Base-by-base conservation (phyloP, 768 basidiomycete species). In the Rubroboletus pulcherrimus region DNA sequence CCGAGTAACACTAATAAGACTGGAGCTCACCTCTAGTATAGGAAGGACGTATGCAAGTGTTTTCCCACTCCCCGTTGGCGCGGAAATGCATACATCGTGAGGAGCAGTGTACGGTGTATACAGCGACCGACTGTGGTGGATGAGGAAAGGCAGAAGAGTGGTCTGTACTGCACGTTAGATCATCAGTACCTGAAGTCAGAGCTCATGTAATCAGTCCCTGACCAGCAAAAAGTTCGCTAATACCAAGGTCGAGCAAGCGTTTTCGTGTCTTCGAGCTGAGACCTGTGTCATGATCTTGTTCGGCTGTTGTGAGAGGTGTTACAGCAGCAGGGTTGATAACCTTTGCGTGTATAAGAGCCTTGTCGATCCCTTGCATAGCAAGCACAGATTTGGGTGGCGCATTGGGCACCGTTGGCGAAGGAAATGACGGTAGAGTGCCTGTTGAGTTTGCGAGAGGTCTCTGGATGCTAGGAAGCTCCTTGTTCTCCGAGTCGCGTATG, bases 21-120 rank as follows among this genome's bases (percentile, higher is more conserved):
- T 49, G 31, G 14, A 33, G 51, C 73, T 55, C 54, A 89, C 93
- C 79, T 97, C 93, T 31, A 97, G 78, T 52, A 98, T 89, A 1
- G 97, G 97, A 34, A 98, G 74, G 1, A 87, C 91, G 73, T 99
- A 99, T n/a, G 93, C 91, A 30, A 99, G 78, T 0, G 96, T 99
- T 72, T 99, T 99, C 0, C 97, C 97, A 62, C 94, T 97, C 24
- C 97, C 97, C 0, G 97, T 99, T 0, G 97, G 97, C 1, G 97
- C 97, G 8, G 93, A 97, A 12, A 96, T 90, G 62, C 94, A 95
- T 12, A 94, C 80, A 71, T 99, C 97, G 29, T 79, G 79, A 29
- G 85, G 85, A 35, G 82, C 78, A 54, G 80, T 67, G 62, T 82
- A 86, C 0, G 91, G 86, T 41, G 78, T 74, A 64, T 92, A 91